Percentiles rank a stretch among this genome's conserved stretches.
phyloP scores from a whole-genome alignment of 148 eudicot species.

The Fallopia convolvulus region DNA sequence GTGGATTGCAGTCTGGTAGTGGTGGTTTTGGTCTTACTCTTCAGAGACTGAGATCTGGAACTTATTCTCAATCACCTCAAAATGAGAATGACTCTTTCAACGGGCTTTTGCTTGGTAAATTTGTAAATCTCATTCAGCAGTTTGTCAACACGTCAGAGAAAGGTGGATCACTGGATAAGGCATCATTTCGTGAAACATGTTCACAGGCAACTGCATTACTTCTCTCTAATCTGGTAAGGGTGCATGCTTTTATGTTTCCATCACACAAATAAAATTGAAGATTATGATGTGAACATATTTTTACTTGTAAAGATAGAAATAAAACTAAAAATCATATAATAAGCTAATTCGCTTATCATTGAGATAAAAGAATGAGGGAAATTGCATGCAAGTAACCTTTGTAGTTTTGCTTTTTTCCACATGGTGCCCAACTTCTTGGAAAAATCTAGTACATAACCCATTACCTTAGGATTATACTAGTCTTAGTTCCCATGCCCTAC shows the following conservation, averaged over 20 bases:
- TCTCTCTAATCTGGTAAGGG: conserved; percentile 79
- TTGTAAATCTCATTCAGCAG: conserved; percentile 80
- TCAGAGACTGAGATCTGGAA: conserved; percentile 54
- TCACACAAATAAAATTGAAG: neutral
- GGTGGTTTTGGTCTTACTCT: conserved; percentile 47
- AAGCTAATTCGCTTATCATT: too few relatives aligned
- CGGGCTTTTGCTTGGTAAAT: conserved; percentile 76
- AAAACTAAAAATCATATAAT: too few relatives aligned
- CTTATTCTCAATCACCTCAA: conserved; percentile 32
- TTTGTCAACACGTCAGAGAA: conserved; percentile 81
- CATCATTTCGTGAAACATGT: conserved; percentile 82
- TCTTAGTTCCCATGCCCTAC: too few relatives aligned
- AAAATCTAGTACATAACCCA: too few relatives aligned
- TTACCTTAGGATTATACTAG: too few relatives aligned
- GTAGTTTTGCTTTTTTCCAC: too few relatives aligned
- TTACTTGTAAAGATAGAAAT: neutral
- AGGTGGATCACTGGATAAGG: conserved; percentile 75
- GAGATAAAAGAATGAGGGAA: too few relatives aligned
- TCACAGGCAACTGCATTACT: conserved; percentile 96
- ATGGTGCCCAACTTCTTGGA: too few relatives aligned
- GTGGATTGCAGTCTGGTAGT: conserved; percentile 63
- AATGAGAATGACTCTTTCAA: conserved; percentile 67
- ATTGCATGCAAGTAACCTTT: too few relatives aligned
- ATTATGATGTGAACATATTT: neutral
- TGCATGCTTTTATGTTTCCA: conserved; percentile 7